These are phyloP conservation scores for Calonectria hawksworthii DNA, from an alignment of 2,329 filamentous ascomycete species.

Conservation along the genomic window DNA sequence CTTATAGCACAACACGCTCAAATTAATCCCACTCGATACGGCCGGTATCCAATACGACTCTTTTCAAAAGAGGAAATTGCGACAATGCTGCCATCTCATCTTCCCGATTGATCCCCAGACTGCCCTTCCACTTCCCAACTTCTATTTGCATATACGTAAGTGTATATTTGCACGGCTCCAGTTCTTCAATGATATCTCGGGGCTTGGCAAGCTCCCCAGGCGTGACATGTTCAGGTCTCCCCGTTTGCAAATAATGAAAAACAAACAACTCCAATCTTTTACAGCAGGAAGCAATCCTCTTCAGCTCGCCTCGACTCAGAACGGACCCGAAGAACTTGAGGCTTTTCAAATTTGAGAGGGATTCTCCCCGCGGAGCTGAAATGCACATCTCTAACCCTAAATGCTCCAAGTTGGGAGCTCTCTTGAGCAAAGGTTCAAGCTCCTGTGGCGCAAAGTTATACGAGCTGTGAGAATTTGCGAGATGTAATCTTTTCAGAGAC, in stretches of 20 bases:
- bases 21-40: background rate
- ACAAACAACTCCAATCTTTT: background rate
- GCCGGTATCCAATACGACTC: too few relatives aligned
- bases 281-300: background rate
- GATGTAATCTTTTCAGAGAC: background rate
- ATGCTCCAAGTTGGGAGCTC: background rate
- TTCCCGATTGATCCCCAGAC: background rate
- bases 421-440: background rate
- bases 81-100: background rate
- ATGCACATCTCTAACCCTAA: background rate
- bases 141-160: background rate
- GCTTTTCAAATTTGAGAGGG: background rate
- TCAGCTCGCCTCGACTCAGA: background rate
- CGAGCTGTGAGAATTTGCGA: background rate
- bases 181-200: background rate
- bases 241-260: background rate
- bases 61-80: background rate
- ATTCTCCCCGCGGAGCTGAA: background rate
- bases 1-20: background rate
- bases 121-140: background rate
- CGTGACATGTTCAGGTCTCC: background rate
- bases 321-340: background rate
- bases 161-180: background rate
- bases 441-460: background rate
- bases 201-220: background rate